Evolutionary conservation across 495 filamentous ascomycete genomes (phyloP).

Genomic region (Aspergillus wentii): DNA sequence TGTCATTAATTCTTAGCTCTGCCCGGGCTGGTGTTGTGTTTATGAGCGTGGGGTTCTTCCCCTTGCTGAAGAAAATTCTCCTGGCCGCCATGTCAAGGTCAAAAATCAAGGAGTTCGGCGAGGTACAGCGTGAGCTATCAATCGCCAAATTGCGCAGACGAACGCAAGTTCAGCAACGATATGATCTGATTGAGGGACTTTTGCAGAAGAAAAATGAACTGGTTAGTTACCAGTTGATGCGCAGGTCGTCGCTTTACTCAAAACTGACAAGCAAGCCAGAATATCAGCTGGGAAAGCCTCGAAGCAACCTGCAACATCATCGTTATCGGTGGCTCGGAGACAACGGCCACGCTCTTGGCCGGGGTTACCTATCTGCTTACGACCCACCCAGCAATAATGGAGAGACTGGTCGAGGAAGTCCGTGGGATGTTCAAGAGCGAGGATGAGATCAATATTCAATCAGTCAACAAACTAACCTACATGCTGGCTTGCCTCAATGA

Average conservation of each 20-base stretch:
- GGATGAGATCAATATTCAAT: conserved; percentile 48
- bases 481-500: conserved; percentile 54
- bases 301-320: conserved; percentile 33
- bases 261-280: no score
- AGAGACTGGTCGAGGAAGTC: conserved; percentile 47
- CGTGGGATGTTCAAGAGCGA: conserved; percentile 41
- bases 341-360: conserved; percentile 53
- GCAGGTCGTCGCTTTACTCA: background rate
- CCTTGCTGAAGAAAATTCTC: conserved; percentile 20
- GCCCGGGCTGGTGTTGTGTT: conserved; percentile 22
- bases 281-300: conserved; percentile 33
- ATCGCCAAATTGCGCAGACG: conserved; percentile 11
- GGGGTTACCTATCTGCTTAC: conserved; percentile 50
- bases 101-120: background rate
- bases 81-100: conserved; percentile 21
- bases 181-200: conserved; percentile 24
- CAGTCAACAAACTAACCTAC: conserved; percentile 44
- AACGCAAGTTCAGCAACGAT: conserved; percentile 16
- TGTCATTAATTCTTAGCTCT: conserved; percentile 40
- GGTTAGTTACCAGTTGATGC: conserved; percentile 20
- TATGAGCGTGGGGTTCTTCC: conserved; percentile 30
- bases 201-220: conserved; percentile 6
- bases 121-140: no score
- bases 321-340: conserved; percentile 56
- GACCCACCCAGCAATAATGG: conserved; percentile 32